Evolutionary conservation across 2,329 filamentous ascomycete genomes (phyloP).

Genomic region (Paecilomyces fulvus): DNA sequence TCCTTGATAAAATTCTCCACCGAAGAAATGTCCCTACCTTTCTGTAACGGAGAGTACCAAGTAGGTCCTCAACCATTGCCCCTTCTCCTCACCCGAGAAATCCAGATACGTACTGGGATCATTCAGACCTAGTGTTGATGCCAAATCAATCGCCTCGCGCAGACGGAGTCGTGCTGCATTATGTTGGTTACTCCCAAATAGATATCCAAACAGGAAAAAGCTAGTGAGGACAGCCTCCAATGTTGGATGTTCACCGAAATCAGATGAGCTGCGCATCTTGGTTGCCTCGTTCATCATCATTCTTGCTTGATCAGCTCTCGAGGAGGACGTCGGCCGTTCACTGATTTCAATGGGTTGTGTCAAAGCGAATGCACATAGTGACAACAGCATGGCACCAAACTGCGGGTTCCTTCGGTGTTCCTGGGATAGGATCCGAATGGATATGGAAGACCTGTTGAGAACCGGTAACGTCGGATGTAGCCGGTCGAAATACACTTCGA

Average conservation of each 20-base stretch:
- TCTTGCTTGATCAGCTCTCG: conserved; percentile 29
- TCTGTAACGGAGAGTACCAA: conserved; percentile 29
- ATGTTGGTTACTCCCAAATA: conserved; percentile 63
- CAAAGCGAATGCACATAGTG: conserved; percentile 36
- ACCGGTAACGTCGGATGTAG: conserved; percentile 37
- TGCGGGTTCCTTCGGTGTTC: conserved; percentile 36
- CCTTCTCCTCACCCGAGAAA: conserved; percentile 28
- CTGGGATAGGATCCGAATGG: conserved; percentile 33
- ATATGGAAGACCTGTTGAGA: conserved; percentile 32
- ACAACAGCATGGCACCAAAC: conserved; percentile 36
- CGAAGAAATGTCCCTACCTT: conserved; percentile 13
- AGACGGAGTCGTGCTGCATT: conserved; percentile 71
- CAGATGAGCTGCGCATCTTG: conserved; percentile 35
- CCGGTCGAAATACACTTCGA: conserved; percentile 39
- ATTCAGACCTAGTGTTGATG: conserved; percentile 32
- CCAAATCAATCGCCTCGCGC: conserved; percentile 53
- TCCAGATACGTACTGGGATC: conserved; percentile 30
- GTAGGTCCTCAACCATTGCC: conserved; percentile 30
- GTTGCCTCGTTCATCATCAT: conserved; percentile 36
- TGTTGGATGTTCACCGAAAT: conserved; percentile 34
- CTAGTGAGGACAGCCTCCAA: conserved; percentile 51
- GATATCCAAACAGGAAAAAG: conserved; percentile 67
- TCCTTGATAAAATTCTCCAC: neutral
- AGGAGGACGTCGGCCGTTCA: conserved; percentile 28
- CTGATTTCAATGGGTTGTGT: conserved; percentile 39